phyloP scores from a whole-genome alignment of 1,284 basidiomycete species.

The Pseudozyma pruni region DNA sequence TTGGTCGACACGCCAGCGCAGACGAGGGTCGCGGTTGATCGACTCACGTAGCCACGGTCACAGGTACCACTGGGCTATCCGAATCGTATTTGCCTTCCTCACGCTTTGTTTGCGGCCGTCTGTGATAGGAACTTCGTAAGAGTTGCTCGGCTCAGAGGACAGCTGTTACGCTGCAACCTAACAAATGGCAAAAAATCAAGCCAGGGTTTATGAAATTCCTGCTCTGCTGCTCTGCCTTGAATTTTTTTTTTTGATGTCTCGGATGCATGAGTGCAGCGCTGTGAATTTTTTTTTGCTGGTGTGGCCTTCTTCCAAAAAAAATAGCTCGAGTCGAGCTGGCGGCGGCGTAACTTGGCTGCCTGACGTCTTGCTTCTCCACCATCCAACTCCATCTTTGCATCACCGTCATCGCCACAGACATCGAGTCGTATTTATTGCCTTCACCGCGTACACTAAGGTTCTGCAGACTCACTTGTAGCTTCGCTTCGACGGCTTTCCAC shows the following conservation, averaged over 20 bases:
- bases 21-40: too few species aligned
- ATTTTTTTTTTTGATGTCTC: background rate
- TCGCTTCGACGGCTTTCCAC: too few species aligned
- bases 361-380: background rate
- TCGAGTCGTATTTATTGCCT: too few species aligned
- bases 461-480: too few species aligned
- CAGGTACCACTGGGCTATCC: too few species aligned
- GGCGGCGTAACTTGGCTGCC: background rate
- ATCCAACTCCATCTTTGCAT: background rate
- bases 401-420: too few species aligned
- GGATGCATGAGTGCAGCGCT: background rate
- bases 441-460: too few species aligned
- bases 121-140: background rate
- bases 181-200: background rate
- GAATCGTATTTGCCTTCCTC: background rate
- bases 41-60: too few species aligned
- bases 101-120: background rate
- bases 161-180: background rate
- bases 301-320: background rate
- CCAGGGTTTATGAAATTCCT: background rate
- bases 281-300: constrained; percentile 1
- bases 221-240: background rate
- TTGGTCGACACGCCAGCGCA: too few species aligned
- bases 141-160: too few species aligned
- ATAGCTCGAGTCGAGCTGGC: background rate